Conservation (phyloP, 2,329 filamentous ascomycete genomes). For the Ophiostoma perfectum region DNA sequence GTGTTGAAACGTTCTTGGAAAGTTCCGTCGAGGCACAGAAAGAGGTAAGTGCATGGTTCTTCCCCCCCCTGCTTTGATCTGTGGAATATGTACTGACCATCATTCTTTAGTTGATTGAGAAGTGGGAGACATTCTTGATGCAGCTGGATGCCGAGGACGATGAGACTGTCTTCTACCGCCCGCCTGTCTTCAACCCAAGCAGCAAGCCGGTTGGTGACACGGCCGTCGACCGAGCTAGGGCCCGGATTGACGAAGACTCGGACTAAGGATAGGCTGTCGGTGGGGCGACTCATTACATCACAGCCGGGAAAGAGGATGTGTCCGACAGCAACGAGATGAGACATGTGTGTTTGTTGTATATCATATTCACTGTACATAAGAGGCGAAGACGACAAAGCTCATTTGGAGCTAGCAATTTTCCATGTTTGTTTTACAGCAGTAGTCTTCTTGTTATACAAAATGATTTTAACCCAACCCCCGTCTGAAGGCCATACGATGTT, state of each 20-base stretch:
- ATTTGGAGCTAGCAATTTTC: neutral
- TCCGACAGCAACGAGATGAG: conserved; percentile 11
- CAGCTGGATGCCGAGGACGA: conserved; percentile 93
- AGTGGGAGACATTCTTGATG: conserved; percentile 98
- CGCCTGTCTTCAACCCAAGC: conserved; percentile 49
- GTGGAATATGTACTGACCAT: conserved; percentile 28
- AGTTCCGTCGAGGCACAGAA: conserved; percentile 97
- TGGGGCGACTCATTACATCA: neutral
- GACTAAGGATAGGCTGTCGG: conserved; percentile 38
- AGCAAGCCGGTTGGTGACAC: conserved; percentile 48
- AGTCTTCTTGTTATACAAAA: conserved; percentile 16
- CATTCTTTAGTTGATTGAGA: conserved; percentile 59
- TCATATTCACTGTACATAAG: conserved; percentile 30
- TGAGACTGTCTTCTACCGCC: conserved; percentile 60
- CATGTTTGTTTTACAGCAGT: conserved; percentile 10
- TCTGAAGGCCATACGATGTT: neutral
- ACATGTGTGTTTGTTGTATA: conserved; percentile 15
- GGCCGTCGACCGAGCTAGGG: conserved; percentile 55
- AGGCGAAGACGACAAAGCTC: conserved; percentile 1
- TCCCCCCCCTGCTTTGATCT: neutral
- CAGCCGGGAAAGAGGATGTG: neutral
- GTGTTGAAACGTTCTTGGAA: conserved; percentile 95
- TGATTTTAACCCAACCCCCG: conserved; percentile 12
- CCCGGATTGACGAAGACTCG: conserved; percentile 56
- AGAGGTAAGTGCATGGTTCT: conserved; percentile 56